A percentile compares a stretch with the other conserved stretches of the same genome.
Evolutionary conservation across 2,329 filamentous ascomycete genomes (phyloP).

Genomic region (Pseudogymnoascus sp.): DNA sequence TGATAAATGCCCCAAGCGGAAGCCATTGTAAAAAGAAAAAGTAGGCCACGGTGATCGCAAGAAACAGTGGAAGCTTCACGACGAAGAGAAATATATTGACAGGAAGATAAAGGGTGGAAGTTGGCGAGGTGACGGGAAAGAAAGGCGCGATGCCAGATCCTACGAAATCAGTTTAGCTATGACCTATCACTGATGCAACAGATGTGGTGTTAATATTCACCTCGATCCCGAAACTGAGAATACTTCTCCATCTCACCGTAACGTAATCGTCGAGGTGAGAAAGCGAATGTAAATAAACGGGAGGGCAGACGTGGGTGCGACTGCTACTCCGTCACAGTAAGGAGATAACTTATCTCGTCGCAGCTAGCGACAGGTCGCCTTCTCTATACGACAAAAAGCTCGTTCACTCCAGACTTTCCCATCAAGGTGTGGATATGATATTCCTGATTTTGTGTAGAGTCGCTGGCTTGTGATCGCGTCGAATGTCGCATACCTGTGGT

Average conservation of each 20-base stretch:
- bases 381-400: conserved; percentile 7
- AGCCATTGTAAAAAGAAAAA: conserved; percentile 79
- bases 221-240: conserved; percentile 67
- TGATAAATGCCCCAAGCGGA: conserved; percentile 59
- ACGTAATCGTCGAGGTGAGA: background rate
- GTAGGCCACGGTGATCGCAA: conserved; percentile 61
- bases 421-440: background rate
- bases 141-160: conserved; percentile 96
- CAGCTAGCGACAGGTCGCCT: conserved; percentile 8
- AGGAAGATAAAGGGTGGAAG: conserved; percentile 55
- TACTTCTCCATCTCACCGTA: conserved; percentile 60
- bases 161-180: conserved; percentile 34
- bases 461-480: background rate
- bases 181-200: conserved; percentile 17
- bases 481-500: background rate
- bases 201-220: conserved; percentile 34
- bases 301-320: conserved; percentile 2
- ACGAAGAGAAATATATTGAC: conserved; percentile 67
- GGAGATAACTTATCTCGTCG: conserved; percentile 7
- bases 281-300: background rate
- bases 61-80: conserved; percentile 71
- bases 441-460: background rate
- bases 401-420: conserved; percentile 1
- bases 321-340: background rate
- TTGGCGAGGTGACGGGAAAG: conserved; percentile 67